Evolutionary conservation across 2,329 filamentous ascomycete genomes (phyloP).

Genomic region (Fusarium sp.): DNA sequence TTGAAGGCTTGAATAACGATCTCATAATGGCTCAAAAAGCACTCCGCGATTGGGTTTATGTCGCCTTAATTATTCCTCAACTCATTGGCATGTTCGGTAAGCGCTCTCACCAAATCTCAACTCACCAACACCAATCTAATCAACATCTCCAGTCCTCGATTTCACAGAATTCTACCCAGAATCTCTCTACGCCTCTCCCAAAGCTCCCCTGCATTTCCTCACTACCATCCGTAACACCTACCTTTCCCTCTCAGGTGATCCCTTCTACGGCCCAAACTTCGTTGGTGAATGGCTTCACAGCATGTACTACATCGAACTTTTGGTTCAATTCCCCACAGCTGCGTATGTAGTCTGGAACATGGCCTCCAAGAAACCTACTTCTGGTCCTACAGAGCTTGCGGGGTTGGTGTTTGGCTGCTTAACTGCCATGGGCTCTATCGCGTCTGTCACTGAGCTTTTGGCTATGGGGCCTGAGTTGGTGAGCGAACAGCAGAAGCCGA

Average conservation of each 20-base stretch:
- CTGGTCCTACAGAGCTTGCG: constrained; percentile 61
- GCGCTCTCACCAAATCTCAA: not conserved
- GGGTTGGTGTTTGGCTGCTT: constrained; percentile 65
- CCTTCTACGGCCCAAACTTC: constrained; percentile 59
- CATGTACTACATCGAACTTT: constrained; percentile 63
- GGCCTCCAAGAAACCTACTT: constrained; percentile 50
- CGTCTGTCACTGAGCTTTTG: constrained; percentile 64
- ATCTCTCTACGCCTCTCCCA: constrained; percentile 57
- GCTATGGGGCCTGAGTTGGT: constrained; percentile 63
- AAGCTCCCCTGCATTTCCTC: constrained; percentile 62
- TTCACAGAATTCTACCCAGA: constrained; percentile 65
- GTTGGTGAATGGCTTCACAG: constrained; percentile 64
- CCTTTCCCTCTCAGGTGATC: constrained; percentile 63
- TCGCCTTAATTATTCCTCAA: constrained; percentile 52
- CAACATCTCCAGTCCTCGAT: constrained; percentile 61
- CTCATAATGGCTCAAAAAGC: constrained; percentile 45
- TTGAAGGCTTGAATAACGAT: fast-evolving
- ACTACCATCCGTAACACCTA: constrained; percentile 61
- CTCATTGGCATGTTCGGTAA: constrained; percentile 55
- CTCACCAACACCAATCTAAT: not conserved
- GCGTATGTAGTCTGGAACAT: constrained; percentile 61
- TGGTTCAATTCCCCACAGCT: constrained; percentile 64
- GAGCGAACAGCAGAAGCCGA: constrained; percentile 58
- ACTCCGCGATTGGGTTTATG: constrained; percentile 53
- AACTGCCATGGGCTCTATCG: constrained; percentile 63